Evolutionary conservation across 1,139 yeast genomes (phyloP).

Genomic region (Lodderomyces jiufengensis): DNA sequence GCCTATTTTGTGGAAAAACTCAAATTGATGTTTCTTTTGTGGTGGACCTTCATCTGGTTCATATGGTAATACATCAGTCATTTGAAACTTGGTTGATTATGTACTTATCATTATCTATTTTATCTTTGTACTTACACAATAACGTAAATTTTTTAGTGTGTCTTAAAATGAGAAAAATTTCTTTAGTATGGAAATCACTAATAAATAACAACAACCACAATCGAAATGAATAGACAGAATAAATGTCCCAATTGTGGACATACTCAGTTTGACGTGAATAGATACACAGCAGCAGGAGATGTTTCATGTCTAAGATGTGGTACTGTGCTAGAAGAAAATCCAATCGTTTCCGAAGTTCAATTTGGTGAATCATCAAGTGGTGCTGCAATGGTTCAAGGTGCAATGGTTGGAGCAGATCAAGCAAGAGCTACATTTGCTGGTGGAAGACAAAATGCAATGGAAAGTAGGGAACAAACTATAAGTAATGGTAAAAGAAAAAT

Average conservation of each 20-base stretch:
- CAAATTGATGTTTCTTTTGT: too few species aligned
- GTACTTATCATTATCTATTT: too few species aligned
- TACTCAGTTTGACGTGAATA: slow-evolving; percentile 29
- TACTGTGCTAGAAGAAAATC: slow-evolving; percentile 83
- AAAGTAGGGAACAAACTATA: slow-evolving; percentile 83
- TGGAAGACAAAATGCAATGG: slow-evolving; percentile 68
- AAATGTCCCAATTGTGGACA: slow-evolving; percentile 34
- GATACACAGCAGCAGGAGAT: slow-evolving; percentile 64
- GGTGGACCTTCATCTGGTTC: too few species aligned
- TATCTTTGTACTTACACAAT: too few species aligned
- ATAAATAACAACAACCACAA: too few species aligned
- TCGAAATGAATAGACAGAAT: slow-evolving; percentile 14
- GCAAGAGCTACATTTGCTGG: slow-evolving; percentile 64
- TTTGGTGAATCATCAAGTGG: slow-evolving; percentile 91
- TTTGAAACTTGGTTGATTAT: too few species aligned
- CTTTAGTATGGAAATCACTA: too few species aligned
- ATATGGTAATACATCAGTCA: too few species aligned
- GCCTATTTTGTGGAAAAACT: too few species aligned
- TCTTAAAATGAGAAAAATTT: too few species aligned
- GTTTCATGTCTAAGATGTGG: slow-evolving; percentile 82
- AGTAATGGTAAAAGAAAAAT: slow-evolving; percentile 78
- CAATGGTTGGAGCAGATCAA: slow-evolving; percentile 88
- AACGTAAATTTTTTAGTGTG: too few species aligned
- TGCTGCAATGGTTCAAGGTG: slow-evolving; percentile 94
- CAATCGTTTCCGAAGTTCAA: slow-evolving; percentile 91